phyloP scores from a whole-genome alignment of 2,329 filamentous ascomycete species.

The Fusarium nodosum region DNA sequence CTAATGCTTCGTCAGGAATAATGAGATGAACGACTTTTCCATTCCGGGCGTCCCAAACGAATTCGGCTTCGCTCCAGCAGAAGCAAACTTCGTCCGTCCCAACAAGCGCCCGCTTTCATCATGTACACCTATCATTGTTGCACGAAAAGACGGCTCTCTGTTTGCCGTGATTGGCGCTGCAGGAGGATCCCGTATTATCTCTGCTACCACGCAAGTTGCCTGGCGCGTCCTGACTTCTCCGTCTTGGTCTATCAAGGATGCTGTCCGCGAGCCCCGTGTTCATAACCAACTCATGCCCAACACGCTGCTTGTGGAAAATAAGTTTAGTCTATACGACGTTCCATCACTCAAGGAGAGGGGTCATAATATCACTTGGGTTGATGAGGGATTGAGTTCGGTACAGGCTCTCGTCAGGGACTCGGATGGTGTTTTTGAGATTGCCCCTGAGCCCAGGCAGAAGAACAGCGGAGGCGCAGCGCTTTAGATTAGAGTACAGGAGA shows the following conservation, averaged over 20 bases:
- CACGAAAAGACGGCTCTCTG: slow-evolving; percentile 72
- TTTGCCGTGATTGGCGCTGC: slow-evolving; percentile 81
- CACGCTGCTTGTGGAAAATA: slow-evolving; percentile 74
- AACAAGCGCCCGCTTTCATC: slow-evolving; percentile 87
- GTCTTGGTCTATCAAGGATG: slow-evolving; percentile 70
- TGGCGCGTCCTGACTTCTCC: slow-evolving; percentile 76
- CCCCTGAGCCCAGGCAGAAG: slow-evolving; percentile 79
- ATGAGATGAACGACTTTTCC: slow-evolving; percentile 85
- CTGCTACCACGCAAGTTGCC: slow-evolving; percentile 79
- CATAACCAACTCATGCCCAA: slow-evolving; percentile 89
- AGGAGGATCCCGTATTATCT: slow-evolving; percentile 87
- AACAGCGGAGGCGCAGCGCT: slow-evolving; percentile 75
- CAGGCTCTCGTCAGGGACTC: slow-evolving; percentile 69
- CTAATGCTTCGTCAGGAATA: slow-evolving; percentile 58
- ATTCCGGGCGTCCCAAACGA: slow-evolving; percentile 82
- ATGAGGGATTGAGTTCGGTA: slow-evolving; percentile 73
- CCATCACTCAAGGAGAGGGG: slow-evolving; percentile 72
- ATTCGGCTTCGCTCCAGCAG: slow-evolving; percentile 86
- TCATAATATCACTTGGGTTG: slow-evolving; percentile 79
- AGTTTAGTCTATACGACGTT: slow-evolving; percentile 74
- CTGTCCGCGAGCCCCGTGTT: slow-evolving; percentile 75
- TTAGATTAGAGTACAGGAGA: slow-evolving; percentile 43
- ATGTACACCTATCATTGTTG: slow-evolving; percentile 82
- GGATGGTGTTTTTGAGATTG: slow-evolving; percentile 82
- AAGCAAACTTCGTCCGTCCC: slow-evolving; percentile 84